These are phyloP conservation scores for Escallonia rubra DNA, from an alignment of 129 eudicot genomes.

Conservation along the genomic window DNA sequence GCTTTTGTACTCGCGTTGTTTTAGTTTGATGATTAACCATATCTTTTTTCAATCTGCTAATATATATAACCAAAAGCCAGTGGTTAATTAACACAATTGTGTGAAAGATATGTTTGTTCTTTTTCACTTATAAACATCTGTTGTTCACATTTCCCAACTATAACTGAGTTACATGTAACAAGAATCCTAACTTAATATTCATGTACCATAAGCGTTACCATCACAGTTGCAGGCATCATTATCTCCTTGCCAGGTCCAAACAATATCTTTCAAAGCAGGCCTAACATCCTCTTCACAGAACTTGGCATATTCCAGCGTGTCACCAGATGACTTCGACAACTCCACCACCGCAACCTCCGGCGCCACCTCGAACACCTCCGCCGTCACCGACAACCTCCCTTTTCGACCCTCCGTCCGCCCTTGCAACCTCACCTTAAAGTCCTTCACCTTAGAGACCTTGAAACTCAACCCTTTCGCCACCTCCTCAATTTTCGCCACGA, in stretches of 20 bases:
- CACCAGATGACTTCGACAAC: constrained; percentile 26
- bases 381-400: constrained; percentile 27
- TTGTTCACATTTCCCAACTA: too few species aligned
- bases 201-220: too few species aligned
- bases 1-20: too few species aligned
- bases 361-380: constrained; percentile 33
- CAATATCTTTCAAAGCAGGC: constrained; percentile 34
- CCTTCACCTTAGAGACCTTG: constrained; percentile 22
- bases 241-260: constrained; percentile 32
- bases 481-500: constrained; percentile 24
- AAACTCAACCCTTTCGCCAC: constrained; percentile 19
- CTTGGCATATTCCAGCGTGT: constrained; percentile 28
- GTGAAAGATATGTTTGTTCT: too few species aligned
- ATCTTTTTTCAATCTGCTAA: too few species aligned
- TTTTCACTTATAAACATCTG: too few species aligned
- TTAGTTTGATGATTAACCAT: too few species aligned
- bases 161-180: too few species aligned
- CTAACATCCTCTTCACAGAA: constrained; percentile 24
- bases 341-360: constrained; percentile 27
- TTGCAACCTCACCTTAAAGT: constrained; percentile 22
- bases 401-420: constrained; percentile 23
- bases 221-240: too few species aligned
- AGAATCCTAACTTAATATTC: too few species aligned
- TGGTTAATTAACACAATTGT: too few species aligned
- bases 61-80: too few species aligned